These are phyloP conservation scores for Cytospora leucostoma DNA, from an alignment of 2,329 filamentous ascomycete genomes.

Conservation along the genomic window DNA sequence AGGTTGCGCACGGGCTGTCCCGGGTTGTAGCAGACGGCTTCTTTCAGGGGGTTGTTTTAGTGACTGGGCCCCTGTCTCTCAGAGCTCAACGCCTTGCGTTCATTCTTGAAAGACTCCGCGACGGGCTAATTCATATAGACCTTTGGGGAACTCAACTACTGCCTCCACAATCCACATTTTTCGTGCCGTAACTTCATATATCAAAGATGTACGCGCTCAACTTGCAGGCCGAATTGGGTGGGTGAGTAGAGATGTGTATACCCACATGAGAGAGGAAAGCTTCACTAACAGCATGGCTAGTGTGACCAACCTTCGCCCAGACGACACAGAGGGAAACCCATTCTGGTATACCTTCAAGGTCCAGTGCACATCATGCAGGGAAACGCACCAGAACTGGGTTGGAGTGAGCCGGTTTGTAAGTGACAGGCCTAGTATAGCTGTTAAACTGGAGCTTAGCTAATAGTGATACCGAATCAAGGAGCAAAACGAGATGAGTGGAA, in stretches of 20 bases:
- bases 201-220: conserved; percentile 64
- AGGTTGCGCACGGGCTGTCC: neutral
- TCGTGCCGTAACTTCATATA: neutral
- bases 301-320: conserved; percentile 84
- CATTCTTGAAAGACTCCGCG: neutral
- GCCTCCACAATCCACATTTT: neutral
- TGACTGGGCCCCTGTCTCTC: neutral
- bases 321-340: conserved; percentile 76
- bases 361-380: conserved; percentile 95
- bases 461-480: conserved; percentile 57
- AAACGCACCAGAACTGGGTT: conserved; percentile 84
- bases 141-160: neutral
- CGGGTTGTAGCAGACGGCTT: neutral
- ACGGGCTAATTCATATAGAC: no score
- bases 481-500: conserved; percentile 85
- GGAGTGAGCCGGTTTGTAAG: conserved; percentile 86
- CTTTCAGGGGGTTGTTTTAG: neutral
- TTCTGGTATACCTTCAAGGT: conserved; percentile 99
- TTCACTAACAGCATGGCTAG: conserved; percentile 47
- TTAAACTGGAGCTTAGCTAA: conserved; percentile 1
- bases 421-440: conserved; percentile 28
- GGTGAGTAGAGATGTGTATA: conserved; percentile 50
- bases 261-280: neutral
- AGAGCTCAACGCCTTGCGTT: neutral
- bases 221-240: conserved; percentile 68